These are phyloP conservation scores for Phytopythium sindhum DNA, from an alignment of 352 stramenopile genomes.

Conservation along the genomic window DNA sequence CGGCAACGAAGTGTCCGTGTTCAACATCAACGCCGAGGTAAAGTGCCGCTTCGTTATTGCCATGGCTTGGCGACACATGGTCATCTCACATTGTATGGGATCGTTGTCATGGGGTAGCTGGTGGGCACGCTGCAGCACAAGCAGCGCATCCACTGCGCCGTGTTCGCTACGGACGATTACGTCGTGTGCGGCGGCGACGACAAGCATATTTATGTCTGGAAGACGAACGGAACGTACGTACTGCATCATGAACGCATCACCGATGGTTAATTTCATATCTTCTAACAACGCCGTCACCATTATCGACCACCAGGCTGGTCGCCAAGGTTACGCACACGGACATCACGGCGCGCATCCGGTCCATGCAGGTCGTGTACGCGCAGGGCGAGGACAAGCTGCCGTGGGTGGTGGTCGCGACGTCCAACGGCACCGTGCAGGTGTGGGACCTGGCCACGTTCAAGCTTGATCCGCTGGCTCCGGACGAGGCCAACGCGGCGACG, in stretches of 20 bases:
- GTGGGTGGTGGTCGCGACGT: constrained; percentile 74
- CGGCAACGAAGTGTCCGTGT: constrained; percentile 71
- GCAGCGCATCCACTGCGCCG: constrained; percentile 73
- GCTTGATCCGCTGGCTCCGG: constrained; percentile 40
- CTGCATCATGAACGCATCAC: background rate
- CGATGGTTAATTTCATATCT: background rate
- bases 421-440: constrained; percentile 73
- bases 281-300: background rate
- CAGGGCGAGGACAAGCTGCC: constrained; percentile 51
- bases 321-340: constrained; percentile 63
- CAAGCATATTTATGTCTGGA: constrained; percentile 83
- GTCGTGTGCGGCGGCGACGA: constrained; percentile 78
- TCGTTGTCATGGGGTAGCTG: constrained; percentile 24
- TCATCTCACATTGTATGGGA: constrained; percentile 5
- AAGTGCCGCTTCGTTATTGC: background rate
- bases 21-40: constrained; percentile 78
- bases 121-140: constrained; percentile 62
- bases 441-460: constrained; percentile 71
- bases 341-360: constrained; percentile 69
- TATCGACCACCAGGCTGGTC: constrained; percentile 34
- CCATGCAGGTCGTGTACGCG: constrained; percentile 68
- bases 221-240: constrained; percentile 64
- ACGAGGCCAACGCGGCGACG: constrained; percentile 56
- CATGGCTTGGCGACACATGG: background rate
- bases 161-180: constrained; percentile 72